Evolutionary conservation across 2,329 filamentous ascomycete species (phyloP).

Genomic region (Ceratocystis cacaofunesta): DNA sequence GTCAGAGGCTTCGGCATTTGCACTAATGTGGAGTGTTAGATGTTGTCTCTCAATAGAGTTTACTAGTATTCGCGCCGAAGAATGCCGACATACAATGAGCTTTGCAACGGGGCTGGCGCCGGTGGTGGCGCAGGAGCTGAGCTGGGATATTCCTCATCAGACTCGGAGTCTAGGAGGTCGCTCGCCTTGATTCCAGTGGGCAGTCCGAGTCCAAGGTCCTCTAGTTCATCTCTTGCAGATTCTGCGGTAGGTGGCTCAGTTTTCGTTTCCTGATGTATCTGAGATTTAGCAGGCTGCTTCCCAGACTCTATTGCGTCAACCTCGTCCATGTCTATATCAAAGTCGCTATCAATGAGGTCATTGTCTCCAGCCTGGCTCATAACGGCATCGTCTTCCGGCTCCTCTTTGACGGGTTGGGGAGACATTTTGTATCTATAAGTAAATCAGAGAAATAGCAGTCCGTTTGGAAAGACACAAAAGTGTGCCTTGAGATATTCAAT

Average conservation of each 20-base stretch:
- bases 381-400: conserved; percentile 25
- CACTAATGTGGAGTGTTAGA: conserved; percentile 10
- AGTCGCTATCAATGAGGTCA: conserved; percentile 13
- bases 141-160: conserved; percentile 43
- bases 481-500: too few species aligned
- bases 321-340: conserved; percentile 19
- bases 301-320: conserved; percentile 18
- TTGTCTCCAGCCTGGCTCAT: conserved; percentile 23
- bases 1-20: conserved; percentile 16
- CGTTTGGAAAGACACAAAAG: background rate
- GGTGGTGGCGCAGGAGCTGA: conserved; percentile 26
- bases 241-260: background rate
- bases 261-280: background rate
- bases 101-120: conserved; percentile 24
- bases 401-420: conserved; percentile 2
- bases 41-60: background rate
- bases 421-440: background rate
- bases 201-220: background rate
- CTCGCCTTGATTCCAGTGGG: conserved; percentile 24
- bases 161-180: conserved; percentile 41
- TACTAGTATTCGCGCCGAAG: background rate
- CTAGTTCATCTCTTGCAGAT: conserved; percentile 36
- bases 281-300: conserved; percentile 12
- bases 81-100: conserved; percentile 11
- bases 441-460: background rate